phyloP scores from a whole-genome alignment of 2,329 filamentous ascomycete genomes.

The Periconia digitata region DNA sequence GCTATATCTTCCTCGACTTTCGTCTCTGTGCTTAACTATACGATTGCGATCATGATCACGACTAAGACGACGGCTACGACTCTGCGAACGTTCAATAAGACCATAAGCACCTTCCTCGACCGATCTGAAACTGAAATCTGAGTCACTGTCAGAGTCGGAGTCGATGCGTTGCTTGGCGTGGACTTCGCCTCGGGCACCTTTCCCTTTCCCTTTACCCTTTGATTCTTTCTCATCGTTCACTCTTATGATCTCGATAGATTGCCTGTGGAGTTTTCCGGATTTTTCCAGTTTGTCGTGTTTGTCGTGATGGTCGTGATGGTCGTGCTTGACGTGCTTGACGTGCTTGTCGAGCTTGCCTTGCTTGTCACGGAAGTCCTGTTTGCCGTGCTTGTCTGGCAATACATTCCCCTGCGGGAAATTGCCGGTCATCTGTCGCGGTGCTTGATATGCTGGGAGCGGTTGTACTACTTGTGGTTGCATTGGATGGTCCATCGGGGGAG shows the following conservation, averaged over 20 bases:
- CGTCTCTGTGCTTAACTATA: conserved; percentile 10
- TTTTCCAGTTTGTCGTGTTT: background rate
- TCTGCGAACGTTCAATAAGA: conserved; percentile 9
- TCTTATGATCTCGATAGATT: conserved; percentile 6
- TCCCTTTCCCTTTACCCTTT: conserved; percentile 11
- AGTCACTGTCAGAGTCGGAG: conserved; percentile 17
- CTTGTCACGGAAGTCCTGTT: too few species aligned
- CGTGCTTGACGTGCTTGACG: too few species aligned
- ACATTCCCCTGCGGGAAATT: too few species aligned
- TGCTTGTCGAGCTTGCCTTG: background rate
- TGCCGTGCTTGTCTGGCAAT: too few species aligned
- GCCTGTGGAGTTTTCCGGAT: background rate
- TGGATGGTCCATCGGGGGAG: conserved; percentile 1
- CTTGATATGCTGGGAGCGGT: conserved; percentile 1
- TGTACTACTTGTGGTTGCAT: background rate
- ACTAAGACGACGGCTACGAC: conserved; percentile 12
- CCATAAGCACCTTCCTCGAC: conserved; percentile 24
- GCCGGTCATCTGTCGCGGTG: too few species aligned
- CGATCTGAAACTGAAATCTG: conserved; percentile 12
- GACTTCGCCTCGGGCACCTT: conserved; percentile 19
- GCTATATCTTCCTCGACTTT: conserved; percentile 14
- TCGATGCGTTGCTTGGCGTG: conserved; percentile 8
- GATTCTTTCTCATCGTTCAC: conserved; percentile 9
- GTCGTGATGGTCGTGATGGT: too few species aligned
- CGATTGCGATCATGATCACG: conserved; percentile 12